Conservation (phyloP, 192 early-diverging fungal genomes). For the Coemansia umbellata region DNA sequence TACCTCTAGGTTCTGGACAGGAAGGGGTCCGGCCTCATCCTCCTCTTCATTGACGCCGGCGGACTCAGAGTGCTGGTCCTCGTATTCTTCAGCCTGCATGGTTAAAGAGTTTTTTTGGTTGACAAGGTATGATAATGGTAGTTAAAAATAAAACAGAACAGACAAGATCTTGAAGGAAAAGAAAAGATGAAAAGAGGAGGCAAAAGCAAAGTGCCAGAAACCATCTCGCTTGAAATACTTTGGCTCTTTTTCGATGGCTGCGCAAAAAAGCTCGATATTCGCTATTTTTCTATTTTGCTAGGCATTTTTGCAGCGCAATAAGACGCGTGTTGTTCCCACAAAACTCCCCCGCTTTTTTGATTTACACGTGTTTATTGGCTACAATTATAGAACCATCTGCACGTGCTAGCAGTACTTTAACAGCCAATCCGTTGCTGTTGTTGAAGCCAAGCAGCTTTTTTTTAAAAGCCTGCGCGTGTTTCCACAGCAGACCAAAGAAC, state of each 20-base stretch:
- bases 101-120: not conserved
- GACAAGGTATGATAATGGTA: not conserved
- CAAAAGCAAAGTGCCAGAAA: too few species aligned
- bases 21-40: slow-evolving; percentile 51
- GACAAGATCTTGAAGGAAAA: slow-evolving; percentile 3
- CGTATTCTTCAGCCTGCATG: slow-evolving; percentile 48
- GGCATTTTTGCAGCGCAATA: too few species aligned
- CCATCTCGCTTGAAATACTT: not conserved
- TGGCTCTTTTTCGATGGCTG: slow-evolving; percentile 9
- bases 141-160: not conserved
- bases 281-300: too few species aligned
- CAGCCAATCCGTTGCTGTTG: too few species aligned
- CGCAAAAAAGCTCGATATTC: slow-evolving; percentile 11
- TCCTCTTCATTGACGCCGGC: slow-evolving; percentile 52
- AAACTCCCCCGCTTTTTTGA: too few species aligned
- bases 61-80: slow-evolving; percentile 48
- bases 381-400: too few species aligned
- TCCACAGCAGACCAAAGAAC: too few species aligned
- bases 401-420: too few species aligned
- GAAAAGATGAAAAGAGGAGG: slow-evolving; percentile 6
- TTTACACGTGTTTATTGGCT: too few species aligned
- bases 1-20: slow-evolving; percentile 57
- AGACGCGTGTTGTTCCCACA: too few species aligned
- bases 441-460: too few species aligned
- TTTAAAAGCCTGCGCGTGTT: too few species aligned